Base-by-base conservation (phyloP, 169 alveolate species). In the Cystoisospora suis region DNA sequence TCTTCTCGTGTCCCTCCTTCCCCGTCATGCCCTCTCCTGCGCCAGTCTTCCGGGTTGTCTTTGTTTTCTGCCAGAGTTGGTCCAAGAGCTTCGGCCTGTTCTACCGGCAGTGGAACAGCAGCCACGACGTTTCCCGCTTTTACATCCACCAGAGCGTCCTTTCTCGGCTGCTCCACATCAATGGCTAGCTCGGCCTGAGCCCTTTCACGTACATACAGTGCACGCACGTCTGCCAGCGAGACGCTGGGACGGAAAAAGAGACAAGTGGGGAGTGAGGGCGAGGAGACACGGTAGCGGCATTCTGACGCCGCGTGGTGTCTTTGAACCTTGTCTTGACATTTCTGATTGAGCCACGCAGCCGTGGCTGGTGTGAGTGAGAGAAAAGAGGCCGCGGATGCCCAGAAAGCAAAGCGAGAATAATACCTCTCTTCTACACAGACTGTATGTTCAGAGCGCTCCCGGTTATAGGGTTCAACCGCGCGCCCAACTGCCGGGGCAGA, bases 281-380 rank as follows among this genome's bases (percentile, higher is more conserved):
- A 53, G 65, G 65, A 53, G 65, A 15, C 23, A 23, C 23, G 29
- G 65, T 23, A 15, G 65, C 65, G 12, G 65, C 65, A 53, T 12
- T 23, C 12, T 15, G 65, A 53, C 29, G 65, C 65, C 65, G 65
- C 65, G 65, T 23, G 23, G 65, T 23, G 65, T 53, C 29, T 53
- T 15, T 12, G 29, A 23, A 53, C n/a, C n/a, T n/a, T n/a, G n/a
- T n/a, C n/a, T n/a, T n/a, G n/a, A n/a, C n/a, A 53, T 12, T 23
- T 12, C 65, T 12, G 12, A 56, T 72, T 72, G 58, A 72, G 83
- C 83, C 83, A 72, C 58, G 36, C 83, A 23, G 83, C 56, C 15
- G 83, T 38, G 1, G 56, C 23, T 34, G 56, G 17, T 17, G 83
- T n/a, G 12, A 72, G 83, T 6, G 83, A 72, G 38, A 72, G 53